Base-by-base conservation (phyloP, 1,139 yeast species). In the Pichia sp. region DNA sequence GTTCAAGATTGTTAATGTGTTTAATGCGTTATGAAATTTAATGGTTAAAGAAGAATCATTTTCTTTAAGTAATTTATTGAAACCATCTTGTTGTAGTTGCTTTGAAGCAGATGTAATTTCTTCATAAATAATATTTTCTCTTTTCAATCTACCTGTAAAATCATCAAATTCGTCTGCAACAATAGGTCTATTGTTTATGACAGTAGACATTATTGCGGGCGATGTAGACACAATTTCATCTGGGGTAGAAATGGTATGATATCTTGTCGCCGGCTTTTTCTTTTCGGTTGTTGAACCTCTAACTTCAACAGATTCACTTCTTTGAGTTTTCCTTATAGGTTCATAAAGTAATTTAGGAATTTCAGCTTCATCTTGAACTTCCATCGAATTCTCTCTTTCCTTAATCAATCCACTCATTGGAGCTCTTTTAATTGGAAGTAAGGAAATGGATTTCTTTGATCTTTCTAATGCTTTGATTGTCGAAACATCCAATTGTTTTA, bases 401-500 rank as follows among this genome's bases (percentile, higher is more conserved):
- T 51, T 45, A 1, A 57, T 57, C 30, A 57, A 40, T 23, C 57
- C 57, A 32, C 51, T 53, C 37, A 58, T 52, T 6, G 62, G 55
- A 16, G 50, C 53, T 28, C 58, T 46, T 20, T 35, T 42, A 36
- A 46, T 12, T 23, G 35, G 11, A 11, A 11, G 4, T 11, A 9
- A 8, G 4, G 7, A 39, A 38, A n/a, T 36, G 47, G 9, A 33
- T 34, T 41, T 52, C 22, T 48, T 36, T 2, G 42, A 31, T 12
- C 46, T 34, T 25, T 42, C 51, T n/a, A 47, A 39, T n/a, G 43
- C 49, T 46, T 69, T 71, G 42, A 72, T 75, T 0, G 79, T 74
- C 33, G 74, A 76, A 1, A 67, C 50, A 43, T 65, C 85, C 61
- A 70, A 58, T 32, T 62, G 65, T 7, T 58, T 58, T 32, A 74